Evolutionary conservation across 225 moss, liverwort and hornwort species (phyloP).

Genomic region (Bryum argenteum): DNA sequence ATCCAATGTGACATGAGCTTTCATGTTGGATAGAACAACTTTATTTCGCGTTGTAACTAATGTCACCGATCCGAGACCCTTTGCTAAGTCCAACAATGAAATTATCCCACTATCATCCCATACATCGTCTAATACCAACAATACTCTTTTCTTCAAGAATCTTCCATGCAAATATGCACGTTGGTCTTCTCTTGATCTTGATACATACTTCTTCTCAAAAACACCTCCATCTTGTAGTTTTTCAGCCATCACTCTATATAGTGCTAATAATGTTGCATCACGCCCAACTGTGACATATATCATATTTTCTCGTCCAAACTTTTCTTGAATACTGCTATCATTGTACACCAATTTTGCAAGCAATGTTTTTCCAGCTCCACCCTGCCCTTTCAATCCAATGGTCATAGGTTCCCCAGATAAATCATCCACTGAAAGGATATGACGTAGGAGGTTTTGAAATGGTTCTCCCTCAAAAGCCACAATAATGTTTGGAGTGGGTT

Average conservation of each 20-base stretch:
- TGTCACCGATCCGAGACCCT: slow-evolving; percentile 11
- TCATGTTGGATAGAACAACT: background rate
- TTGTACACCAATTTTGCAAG: background rate
- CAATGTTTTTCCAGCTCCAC: slow-evolving; percentile 12
- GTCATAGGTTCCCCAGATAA: no score
- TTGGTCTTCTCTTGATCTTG: background rate
- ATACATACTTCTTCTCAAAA: no score
- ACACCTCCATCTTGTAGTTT: no score
- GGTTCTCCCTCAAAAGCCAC: no score
- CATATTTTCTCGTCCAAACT: no score
- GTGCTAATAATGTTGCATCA: no score
- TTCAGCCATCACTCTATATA: no score
- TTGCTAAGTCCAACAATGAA: slow-evolving; percentile 9
- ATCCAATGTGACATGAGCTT: background rate
- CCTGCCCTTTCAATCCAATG: background rate
- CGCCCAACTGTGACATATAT: no score
- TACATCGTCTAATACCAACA: slow-evolving; percentile 22
- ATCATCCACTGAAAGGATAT: no score
- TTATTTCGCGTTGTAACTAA: background rate
- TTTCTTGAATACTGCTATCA: background rate
- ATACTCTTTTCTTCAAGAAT: background rate
- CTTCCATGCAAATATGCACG: background rate
- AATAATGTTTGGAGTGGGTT: no score
- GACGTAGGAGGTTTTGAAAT: no score
- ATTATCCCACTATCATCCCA: background rate